Base-by-base conservation (phyloP, 2,329 filamentous ascomycete genomes). In the Aspergillus novoparasiticus region DNA sequence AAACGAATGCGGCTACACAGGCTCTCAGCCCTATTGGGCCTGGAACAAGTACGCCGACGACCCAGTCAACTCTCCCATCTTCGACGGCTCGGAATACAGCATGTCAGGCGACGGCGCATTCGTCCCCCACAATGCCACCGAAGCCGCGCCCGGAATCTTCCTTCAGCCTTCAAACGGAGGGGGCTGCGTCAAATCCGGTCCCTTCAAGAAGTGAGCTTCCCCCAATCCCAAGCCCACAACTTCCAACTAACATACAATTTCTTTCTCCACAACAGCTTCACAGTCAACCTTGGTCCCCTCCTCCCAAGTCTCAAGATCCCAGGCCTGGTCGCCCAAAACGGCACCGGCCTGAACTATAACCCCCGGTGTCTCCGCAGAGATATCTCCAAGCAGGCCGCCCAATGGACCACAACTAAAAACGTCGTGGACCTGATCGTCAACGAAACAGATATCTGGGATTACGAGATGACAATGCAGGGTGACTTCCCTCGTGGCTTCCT, bases 91-190 rank as follows among this genome's bases (percentile, higher is more conserved):
- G 26, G 50, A 53, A 6, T 53, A 53, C 50, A 53, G 50, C 41
- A 73, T 84, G 65, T 75, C 74, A 4, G 81, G 82, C 9, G 79
- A 83, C 67, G 81, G 82, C 3, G 75, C 65, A 12, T 75, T 73
- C 50, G 66, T 78, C 36, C 39, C 64, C 2, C 63, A 67, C 26
- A 61, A 67, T 36, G 48, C 28, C 16, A 61, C 41, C 14, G 57
- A 73, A 21, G 77, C 72, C 21, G 72, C 76, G 14, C 76, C 81
- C 12, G 55, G 65, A 76, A 75, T 45, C 76, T 83, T 59, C 74
- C 75, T 53, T 69, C 71, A 16, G 84, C 84, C 70, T 81, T 81
- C 79, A 76, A 83, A 70, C 84, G 82, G 82, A 69, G 75, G 77
- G 45, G 76, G 76, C 45, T 77, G 75, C 55, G 70, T 79, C 34